phyloP scores from a whole-genome alignment of 164 flowering plant genomes.

The Buxus sempervirens region DNA sequence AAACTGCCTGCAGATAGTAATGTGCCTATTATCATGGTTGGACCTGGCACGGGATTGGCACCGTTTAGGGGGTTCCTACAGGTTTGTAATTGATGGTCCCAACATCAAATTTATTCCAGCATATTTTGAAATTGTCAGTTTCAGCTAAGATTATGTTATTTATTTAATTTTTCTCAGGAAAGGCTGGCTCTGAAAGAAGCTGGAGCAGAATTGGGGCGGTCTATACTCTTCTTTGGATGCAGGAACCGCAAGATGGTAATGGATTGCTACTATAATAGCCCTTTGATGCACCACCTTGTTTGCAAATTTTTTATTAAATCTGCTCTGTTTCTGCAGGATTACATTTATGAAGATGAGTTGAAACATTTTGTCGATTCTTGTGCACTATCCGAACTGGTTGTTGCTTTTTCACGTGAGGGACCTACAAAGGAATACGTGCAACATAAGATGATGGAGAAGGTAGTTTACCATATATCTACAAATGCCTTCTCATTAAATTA shows the following conservation, averaged over 20 bases:
- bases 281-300: background rate
- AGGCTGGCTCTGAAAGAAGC: constrained; percentile 77
- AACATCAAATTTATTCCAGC: background rate
- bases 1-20: constrained; percentile 74
- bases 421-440: constrained; percentile 91
- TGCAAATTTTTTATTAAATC: background rate
- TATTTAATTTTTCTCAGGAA: constrained; percentile 51
- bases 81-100: constrained; percentile 34
- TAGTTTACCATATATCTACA: constrained; percentile 12
- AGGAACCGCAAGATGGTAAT: constrained; percentile 77
- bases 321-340: constrained; percentile 51
- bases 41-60: constrained; percentile 99
- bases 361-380: constrained; percentile 60
- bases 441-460: constrained; percentile 92
- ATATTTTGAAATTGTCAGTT: background rate
- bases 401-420: constrained; percentile 95
- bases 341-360: constrained; percentile 87
- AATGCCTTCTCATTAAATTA: background rate
- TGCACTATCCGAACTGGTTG: constrained; percentile 68
- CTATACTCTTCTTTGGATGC: constrained; percentile 89
- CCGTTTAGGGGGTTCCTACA: constrained; percentile 98
- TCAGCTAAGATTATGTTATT: constrained; percentile 1
- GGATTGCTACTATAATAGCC: background rate
- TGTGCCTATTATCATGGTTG: constrained; percentile 92
- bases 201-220: constrained; percentile 73